Conservation (phyloP, 169 alveolate species). For the Eimeria sp. region DNA sequence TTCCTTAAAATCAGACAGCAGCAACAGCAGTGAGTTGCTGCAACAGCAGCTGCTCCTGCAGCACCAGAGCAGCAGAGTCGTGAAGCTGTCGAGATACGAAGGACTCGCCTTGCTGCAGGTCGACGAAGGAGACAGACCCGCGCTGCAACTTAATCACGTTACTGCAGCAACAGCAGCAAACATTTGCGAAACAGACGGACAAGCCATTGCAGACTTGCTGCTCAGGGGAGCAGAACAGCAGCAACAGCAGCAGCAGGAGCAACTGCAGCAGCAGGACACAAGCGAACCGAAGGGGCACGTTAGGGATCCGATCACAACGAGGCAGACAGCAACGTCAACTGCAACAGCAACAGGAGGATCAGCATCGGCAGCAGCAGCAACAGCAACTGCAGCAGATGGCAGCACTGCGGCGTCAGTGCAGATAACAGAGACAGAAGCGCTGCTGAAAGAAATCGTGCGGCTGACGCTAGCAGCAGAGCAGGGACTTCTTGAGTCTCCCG, state of each 20-base stretch:
- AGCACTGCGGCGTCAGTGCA: not conserved
- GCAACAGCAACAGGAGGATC: not conserved
- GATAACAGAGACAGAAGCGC: conserved; percentile 49
- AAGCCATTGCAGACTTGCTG: conserved; percentile 53
- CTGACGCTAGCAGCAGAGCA: conserved; percentile 32
- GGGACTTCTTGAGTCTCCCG: conserved; percentile 8
- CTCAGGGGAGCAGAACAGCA: conserved; percentile 21
- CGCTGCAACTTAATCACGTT: conserved; percentile 21
- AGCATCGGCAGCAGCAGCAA: not conserved
- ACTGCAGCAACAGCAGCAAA: conserved; percentile 15
- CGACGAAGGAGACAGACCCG: conserved; percentile 23
- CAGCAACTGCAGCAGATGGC: not conserved
- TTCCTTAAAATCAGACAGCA: conserved; percentile 16
- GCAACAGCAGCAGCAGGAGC: conserved; percentile 63
- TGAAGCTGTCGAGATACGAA: conserved; percentile 45
- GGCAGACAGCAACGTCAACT: not conserved
- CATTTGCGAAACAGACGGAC: conserved; percentile 25
- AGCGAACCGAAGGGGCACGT: not conserved
- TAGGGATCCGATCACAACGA: not conserved
- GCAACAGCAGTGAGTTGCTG: conserved; percentile 35
- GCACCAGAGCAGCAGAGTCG: conserved; percentile 43
- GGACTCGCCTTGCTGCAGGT: conserved; percentile 50
- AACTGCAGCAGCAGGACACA: conserved; percentile 42
- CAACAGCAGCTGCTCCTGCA: conserved; percentile 27
- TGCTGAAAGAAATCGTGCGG: not conserved